phyloP scores from a whole-genome alignment of 306 rosid species.

The Alnus glutinosa region DNA sequence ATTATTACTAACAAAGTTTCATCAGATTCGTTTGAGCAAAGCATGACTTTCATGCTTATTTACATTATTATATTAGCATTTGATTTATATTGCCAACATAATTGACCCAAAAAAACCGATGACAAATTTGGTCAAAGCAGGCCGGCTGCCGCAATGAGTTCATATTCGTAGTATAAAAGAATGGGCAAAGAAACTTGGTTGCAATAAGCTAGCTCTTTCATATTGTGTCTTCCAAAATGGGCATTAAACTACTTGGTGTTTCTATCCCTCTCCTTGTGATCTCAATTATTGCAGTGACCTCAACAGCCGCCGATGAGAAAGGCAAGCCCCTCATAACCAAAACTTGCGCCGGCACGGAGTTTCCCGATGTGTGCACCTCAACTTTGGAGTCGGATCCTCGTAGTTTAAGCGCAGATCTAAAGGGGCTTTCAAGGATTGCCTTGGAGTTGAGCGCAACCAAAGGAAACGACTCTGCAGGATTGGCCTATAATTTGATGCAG shows the following conservation, averaged over 20 bases:
- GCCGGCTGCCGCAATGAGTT: too few relatives aligned
- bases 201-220: not conserved
- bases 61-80: too few relatives aligned
- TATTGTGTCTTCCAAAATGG: not conserved
- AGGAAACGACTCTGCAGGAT: not conserved
- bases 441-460: not conserved
- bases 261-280: too few relatives aligned
- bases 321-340: not conserved
- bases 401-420: not conserved
- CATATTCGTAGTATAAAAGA: too few relatives aligned
- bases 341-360: not conserved
- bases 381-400: not conserved
- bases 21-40: too few relatives aligned
- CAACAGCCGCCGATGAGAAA: not conserved
- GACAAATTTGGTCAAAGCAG: too few relatives aligned
- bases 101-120: too few relatives aligned
- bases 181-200: too few relatives aligned
- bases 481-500: not conserved
- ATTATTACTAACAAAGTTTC: too few relatives aligned
- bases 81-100: too few relatives aligned
- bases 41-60: too few relatives aligned
- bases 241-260: not conserved
- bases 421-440: not conserved
- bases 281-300: too few relatives aligned
- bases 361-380: not conserved